phyloP scores from a whole-genome alignment of 2,329 filamentous ascomycete species.

The Penicillium sp. region DNA sequence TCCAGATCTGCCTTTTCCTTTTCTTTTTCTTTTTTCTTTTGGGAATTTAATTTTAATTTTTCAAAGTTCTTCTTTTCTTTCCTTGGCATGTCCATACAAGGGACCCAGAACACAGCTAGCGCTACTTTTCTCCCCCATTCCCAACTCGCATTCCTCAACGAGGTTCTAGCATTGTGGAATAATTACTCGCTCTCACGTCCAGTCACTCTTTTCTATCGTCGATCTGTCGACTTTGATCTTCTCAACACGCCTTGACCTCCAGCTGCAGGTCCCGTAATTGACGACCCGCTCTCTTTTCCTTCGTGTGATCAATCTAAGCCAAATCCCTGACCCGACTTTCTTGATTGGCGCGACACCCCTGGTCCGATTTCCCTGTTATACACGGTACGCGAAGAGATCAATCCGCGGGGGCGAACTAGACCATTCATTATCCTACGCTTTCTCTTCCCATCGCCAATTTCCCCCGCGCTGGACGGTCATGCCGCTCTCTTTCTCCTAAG shows the following conservation, averaged over 20 bases:
- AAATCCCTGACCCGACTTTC: constrained; percentile 1
- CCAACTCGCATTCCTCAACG: constrained; percentile 7
- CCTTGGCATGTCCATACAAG: constrained; percentile 6
- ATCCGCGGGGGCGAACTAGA: constrained; percentile 3
- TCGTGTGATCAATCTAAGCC: constrained; percentile 14
- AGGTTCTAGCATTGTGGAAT: constrained; percentile 2
- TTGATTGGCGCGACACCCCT: constrained; percentile 16
- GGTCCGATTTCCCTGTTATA: constrained; percentile 1
- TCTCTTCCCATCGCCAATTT: constrained; percentile 1
- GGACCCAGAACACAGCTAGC: constrained; percentile 4
- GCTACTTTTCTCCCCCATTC: constrained; percentile 5
- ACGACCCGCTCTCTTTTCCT: constrained; percentile 1
- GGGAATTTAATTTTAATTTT: not conserved
- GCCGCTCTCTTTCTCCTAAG: constrained; percentile 16
- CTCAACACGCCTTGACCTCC: not conserved
- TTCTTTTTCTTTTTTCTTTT: too few relatives aligned
- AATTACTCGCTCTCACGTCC: not conserved
- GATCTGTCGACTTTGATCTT: not conserved
- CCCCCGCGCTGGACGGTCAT: constrained; percentile 15
- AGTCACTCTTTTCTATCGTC: not conserved
- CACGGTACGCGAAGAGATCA: constrained; percentile 10
- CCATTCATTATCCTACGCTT: not conserved
- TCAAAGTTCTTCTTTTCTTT: not conserved
- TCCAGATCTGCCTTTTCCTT: constrained; percentile 17
- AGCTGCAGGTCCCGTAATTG: not conserved